Percentiles rank a stretch among this genome's conserved stretches.
Evolutionary conservation across 2,329 filamentous ascomycete genomes (phyloP).

Genomic region (Pseudogymnoascus sp.): DNA sequence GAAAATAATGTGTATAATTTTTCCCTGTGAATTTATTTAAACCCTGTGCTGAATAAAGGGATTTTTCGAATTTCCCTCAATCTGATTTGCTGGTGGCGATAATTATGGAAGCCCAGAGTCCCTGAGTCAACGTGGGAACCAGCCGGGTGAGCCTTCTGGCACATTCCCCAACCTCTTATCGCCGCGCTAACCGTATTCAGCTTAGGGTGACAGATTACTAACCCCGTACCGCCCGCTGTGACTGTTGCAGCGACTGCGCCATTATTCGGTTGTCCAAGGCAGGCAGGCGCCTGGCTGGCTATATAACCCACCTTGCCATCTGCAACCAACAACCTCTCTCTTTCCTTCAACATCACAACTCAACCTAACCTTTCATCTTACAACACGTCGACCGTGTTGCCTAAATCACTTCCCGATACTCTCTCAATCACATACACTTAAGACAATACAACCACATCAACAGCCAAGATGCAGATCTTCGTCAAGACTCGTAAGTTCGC

Average conservation of each 20-base stretch:
- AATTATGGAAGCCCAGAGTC: not conserved
- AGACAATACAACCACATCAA: constrained; percentile 9
- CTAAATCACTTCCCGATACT: constrained; percentile 16
- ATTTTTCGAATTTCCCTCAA: not conserved
- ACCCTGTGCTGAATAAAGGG: not conserved
- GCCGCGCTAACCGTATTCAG: not conserved
- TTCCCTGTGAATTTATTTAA: not conserved
- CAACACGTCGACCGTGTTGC: not conserved
- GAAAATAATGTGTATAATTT: not conserved
- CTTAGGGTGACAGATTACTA: not conserved
- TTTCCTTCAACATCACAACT: constrained; percentile 11
- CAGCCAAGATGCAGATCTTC: constrained; percentile 79
- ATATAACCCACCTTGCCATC: constrained; percentile 15
- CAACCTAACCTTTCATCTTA: not conserved
- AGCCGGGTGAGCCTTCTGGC: constrained; percentile 5
- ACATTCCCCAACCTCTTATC: constrained; percentile 6
- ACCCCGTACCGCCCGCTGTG: not conserved
- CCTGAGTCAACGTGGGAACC: not conserved
- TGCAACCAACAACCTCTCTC: constrained; percentile 11
- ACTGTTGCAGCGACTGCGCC: not conserved
- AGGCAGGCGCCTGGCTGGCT: constrained; percentile 13
- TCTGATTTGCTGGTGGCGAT: constrained; percentile 4
- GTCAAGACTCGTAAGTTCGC: constrained; percentile 83
- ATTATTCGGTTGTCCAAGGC: not conserved
- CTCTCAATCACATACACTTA: constrained; percentile 10